phyloP scores from a whole-genome alignment of 129 eudicot genomes.

The Flaveria bidentis region DNA sequence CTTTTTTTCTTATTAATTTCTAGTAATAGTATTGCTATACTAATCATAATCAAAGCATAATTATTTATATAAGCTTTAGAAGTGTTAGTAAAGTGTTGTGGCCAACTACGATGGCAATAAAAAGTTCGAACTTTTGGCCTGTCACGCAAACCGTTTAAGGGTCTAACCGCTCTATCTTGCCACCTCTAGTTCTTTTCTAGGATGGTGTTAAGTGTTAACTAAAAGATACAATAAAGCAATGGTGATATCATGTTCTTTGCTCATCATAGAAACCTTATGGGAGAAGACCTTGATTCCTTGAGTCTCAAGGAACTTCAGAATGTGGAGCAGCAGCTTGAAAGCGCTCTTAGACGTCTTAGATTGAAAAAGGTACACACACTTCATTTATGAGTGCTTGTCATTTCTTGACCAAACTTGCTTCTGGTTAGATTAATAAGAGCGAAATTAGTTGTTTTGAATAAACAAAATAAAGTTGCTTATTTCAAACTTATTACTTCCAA shows the following conservation, averaged over 20 bases:
- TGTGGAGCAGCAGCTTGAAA: constrained; percentile 80
- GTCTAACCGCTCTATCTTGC: background rate
- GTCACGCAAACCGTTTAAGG: too few relatives aligned
- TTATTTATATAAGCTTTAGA: background rate
- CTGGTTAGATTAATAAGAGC: background rate
- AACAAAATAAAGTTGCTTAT: background rate
- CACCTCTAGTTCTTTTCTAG: background rate
- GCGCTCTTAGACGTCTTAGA: constrained; percentile 67
- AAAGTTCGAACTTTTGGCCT: too few relatives aligned
- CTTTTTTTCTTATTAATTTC: too few relatives aligned
- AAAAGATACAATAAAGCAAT: background rate
- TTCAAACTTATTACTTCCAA: too few relatives aligned
- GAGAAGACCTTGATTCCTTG: constrained; percentile 73
- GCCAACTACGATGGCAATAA: background rate
- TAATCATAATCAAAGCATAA: background rate
- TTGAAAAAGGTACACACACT: constrained; percentile 57
- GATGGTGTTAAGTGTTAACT: background rate
- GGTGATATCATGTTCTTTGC: background rate
- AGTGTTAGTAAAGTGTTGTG: background rate
- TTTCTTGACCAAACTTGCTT: background rate
- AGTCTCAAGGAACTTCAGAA: constrained; percentile 78
- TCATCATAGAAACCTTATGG: constrained; percentile 62
- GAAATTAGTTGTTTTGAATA: background rate
- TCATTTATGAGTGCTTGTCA: background rate
- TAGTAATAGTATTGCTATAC: too few relatives aligned